Conservation (phyloP, 805 yeast genomes). For the Candida methanosorbosa region DNA sequence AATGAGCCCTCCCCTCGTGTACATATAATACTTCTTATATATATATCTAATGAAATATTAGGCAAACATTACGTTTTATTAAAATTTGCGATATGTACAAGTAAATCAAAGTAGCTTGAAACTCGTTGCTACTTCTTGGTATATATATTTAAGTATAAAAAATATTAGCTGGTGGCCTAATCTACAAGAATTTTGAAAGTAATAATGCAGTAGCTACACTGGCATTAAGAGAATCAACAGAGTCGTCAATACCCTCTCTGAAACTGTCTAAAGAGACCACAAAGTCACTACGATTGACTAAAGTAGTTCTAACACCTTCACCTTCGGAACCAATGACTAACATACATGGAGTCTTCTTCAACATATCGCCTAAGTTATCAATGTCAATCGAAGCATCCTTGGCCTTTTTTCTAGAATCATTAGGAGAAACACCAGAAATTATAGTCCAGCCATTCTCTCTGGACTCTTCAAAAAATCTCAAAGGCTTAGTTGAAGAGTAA, state of each 20-base stretch:
- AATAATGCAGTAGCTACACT: slow-evolving; percentile 82
- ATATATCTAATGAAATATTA: too few relatives aligned
- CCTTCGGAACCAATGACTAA: slow-evolving; percentile 85
- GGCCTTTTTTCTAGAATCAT: slow-evolving; percentile 17
- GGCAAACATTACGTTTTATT: too few relatives aligned
- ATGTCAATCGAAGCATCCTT: slow-evolving; percentile 26
- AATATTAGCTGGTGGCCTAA: too few relatives aligned
- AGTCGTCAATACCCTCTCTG: slow-evolving; percentile 16
- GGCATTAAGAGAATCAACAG: slow-evolving; percentile 77
- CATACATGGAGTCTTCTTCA: slow-evolving; percentile 48
- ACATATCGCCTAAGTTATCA: slow-evolving; percentile 34
- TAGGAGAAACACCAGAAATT: slow-evolving; percentile 47
- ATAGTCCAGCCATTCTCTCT: slow-evolving; percentile 61
- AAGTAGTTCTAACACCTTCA: slow-evolving; percentile 62
- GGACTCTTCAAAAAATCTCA: slow-evolving; percentile 51
- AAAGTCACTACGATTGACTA: slow-evolving; percentile 50
- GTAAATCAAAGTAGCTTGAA: too few relatives aligned
- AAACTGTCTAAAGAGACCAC: slow-evolving; percentile 30
- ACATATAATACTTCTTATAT: neutral
- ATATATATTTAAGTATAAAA: too few relatives aligned
- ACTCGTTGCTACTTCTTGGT: too few relatives aligned
- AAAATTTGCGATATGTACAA: too few relatives aligned
- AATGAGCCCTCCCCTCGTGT: too few relatives aligned
- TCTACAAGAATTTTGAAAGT: slow-evolving; percentile 30
- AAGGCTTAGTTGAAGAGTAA: slow-evolving; percentile 47